Evolutionary conservation across 2,329 filamentous ascomycete genomes (phyloP), one percentile per base, ranked within the genome.

Genomic region (Colletotrichum filicis): DNA sequence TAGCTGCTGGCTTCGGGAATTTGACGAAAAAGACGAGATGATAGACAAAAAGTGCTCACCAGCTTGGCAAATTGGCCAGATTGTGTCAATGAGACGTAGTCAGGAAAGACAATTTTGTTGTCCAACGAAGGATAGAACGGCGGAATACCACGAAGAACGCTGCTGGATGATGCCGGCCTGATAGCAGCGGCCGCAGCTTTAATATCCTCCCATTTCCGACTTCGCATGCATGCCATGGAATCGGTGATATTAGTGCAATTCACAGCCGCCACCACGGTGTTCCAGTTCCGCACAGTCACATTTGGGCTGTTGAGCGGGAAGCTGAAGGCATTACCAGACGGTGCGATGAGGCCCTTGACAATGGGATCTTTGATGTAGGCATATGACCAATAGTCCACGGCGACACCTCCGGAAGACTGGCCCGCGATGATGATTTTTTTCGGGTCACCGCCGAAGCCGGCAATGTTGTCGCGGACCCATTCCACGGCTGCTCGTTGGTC

Each of bases 401-500:
- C 78, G 7, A 73, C 62, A 24, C 76, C 79, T 22, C 87, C 85
- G 4, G 86, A 84, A 24, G 85, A 87, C 79, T 86, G 83, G 5
- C 87, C 86, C 30, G 81, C 81, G 19, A 87, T 79, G 1, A 80
- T 79, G 71, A 87, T 86, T 16, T 78, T 77, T 9, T 68, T 53
- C 1, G 81, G 76, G 67, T 86, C 82, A 28, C 87, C 87, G 60
- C 86, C 86, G 74, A 89, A 89, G 0, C 75, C 76, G 11, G 76
- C 80, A 42, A 86, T 83, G 74, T 89, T 88, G 57, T 83, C 79
- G 2, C 79, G 82, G 0, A 87, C 76, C 87, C 87, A 89, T 77
- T 88, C 84, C 0, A 89, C 79, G 0, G 86, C 87, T 0, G 81
- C 75, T 2, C 87, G 83, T 75, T 90, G 88, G 76, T 90, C 87